A percentile compares a stretch with the other conserved stretches of the same genome.
Evolutionary conservation across 306 rosid species (phyloP).

Genomic region (Fragaria vesca): DNA sequence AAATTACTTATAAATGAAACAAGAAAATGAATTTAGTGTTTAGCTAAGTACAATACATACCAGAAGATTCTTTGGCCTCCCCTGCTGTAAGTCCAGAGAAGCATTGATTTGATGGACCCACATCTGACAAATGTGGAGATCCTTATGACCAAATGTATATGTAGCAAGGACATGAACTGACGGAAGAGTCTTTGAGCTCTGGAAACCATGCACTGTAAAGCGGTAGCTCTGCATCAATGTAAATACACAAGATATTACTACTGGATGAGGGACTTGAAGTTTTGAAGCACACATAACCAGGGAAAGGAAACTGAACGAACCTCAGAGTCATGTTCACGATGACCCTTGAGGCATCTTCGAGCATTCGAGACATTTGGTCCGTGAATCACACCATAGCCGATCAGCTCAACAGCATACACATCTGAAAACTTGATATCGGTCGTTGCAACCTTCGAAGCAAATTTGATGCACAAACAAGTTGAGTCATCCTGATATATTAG

Average conservation of each 20-base stretch:
- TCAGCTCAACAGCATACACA: conserved; percentile 66
- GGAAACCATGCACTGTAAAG: conserved; percentile 67
- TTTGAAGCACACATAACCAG: conserved; percentile 15
- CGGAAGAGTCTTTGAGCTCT: conserved; percentile 54
- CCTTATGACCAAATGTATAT: conserved; percentile 70
- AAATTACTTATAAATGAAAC: conserved; percentile 11
- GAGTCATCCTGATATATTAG: conserved; percentile 59
- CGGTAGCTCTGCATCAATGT: conserved; percentile 53
- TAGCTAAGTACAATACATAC: conserved; percentile 50
- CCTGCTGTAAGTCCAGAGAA: conserved; percentile 48
- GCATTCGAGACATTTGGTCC: conserved; percentile 43
- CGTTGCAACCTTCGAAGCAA: conserved; percentile 40
- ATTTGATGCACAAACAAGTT: conserved; percentile 61
- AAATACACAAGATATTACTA: conserved; percentile 15
- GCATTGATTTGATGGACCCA: conserved; percentile 67
- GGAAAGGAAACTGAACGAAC: conserved; percentile 43
- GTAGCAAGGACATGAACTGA: conserved; percentile 50
- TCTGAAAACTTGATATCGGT: conserved; percentile 62
- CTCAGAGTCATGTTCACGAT: conserved; percentile 41
- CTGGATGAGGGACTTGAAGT: conserved; percentile 16
- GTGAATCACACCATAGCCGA: conserved; percentile 38
- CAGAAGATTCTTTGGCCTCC: conserved; percentile 82
- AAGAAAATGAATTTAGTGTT: conserved; percentile 12
- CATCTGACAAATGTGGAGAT: conserved; percentile 55
- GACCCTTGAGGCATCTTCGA: conserved; percentile 37